These are phyloP conservation scores for Arbutus unedo DNA, from an alignment of 148 eudicot species.

Conservation along the genomic window DNA sequence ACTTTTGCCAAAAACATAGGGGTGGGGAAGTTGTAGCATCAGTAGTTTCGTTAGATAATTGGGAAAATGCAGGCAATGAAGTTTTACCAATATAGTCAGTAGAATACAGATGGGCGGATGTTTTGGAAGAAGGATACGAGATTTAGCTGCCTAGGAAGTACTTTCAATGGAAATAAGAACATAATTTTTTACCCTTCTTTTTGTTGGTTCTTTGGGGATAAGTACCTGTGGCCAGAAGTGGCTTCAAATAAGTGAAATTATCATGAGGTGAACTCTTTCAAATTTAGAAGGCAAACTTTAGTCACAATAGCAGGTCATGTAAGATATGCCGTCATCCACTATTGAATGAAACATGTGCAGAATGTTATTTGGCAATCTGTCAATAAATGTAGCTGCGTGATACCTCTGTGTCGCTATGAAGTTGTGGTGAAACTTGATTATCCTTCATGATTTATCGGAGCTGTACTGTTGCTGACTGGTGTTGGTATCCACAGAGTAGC, in stretches of 20 bases:
- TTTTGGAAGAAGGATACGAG: neutral
- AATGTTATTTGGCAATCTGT: neutral
- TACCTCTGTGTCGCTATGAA: neutral
- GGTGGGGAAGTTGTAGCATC: neutral
- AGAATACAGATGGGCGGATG: neutral
- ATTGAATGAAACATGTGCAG: neutral
- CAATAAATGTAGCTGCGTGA: neutral
- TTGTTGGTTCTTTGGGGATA: neutral
- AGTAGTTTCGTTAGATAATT: neutral
- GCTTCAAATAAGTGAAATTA: neutral
- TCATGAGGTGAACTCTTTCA: neutral
- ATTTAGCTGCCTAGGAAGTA: neutral
- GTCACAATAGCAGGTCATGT: neutral
- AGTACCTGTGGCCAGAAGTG: neutral
- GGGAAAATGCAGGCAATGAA: neutral
- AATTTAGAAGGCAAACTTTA: neutral
- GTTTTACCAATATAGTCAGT: neutral
- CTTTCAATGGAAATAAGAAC: neutral
- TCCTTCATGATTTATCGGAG: neutral
- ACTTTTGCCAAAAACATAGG: neutral
- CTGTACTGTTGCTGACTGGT: neutral
- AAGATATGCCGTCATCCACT: neutral
- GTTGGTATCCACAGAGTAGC: neutral
- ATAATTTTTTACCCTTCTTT: neutral
- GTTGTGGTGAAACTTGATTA: neutral